Evolutionary conservation across 345 rosid genomes (phyloP), one percentile per base, ranked within the genome.

Genomic region (Eutrema yunnanense): DNA sequence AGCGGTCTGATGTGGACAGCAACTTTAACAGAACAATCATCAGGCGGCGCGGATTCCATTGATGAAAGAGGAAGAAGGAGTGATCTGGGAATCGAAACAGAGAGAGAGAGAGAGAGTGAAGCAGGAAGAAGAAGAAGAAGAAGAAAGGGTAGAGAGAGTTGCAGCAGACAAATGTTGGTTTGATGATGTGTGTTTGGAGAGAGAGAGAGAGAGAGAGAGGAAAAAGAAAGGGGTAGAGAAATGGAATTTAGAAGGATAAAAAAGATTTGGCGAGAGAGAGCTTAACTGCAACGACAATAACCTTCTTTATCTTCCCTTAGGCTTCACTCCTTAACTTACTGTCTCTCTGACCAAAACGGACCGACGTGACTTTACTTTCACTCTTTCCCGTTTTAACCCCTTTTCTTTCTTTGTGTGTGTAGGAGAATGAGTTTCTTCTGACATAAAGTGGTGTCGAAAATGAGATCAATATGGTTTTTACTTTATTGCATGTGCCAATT

Each of bases 1-100:
- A 96, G 92, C 11, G 99, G 99, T 73, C 99, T 84, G n/a, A 96
- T 73, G 56, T 96, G 99, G 54, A 96, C 97, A 9, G 99, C 94
- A 62, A 96, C 99, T 73, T 92, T 96, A 26, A 96, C 98, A 53
- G 94, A 96, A 40, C 99, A 96, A 75, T 90, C 91, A 84, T 90
- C 97, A 0, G 84, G 83, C 43, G 77, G 60, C 63, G 78, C 67
- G 51, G 86, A 81, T 77, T 86, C 88, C 90, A 86, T 84, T 42
- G 62, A 65, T 44, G 42, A 37, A 22, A 48, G 44, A 34, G 11
- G 46, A 9, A 10, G 78, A 50, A 22, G 26, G 52, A 51, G 27
- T 62, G 65, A 65, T 42, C 62, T 58, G 36, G 4, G 47, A 40
- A 70, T n/a, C 32, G 82, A 65, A 84, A 13, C 16, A 80, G 51